Evolutionary conservation across 768 basidiomycete species (phyloP).

Genomic region (Inosperma sp.): DNA sequence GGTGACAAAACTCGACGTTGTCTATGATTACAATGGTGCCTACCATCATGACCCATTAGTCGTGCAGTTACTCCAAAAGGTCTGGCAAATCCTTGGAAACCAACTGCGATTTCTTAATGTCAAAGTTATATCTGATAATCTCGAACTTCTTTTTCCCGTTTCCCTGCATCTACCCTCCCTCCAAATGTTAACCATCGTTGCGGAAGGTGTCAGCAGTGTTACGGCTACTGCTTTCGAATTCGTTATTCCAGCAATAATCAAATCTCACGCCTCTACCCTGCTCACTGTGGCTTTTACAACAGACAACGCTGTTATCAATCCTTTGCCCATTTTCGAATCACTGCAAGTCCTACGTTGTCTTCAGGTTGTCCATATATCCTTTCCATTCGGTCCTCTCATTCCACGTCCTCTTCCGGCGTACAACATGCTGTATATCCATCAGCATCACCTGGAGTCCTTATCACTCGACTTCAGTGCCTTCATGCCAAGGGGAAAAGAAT

Average conservation of each 20-base stretch:
- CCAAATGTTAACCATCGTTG: background rate
- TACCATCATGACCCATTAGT: background rate
- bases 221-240: background rate
- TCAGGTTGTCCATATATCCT: background rate
- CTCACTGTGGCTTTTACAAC: background rate
- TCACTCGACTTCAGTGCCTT: background rate
- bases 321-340: background rate
- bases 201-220: background rate
- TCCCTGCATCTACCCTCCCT: background rate
- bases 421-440: background rate
- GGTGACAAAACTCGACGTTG: background rate
- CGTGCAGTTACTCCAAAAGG: background rate
- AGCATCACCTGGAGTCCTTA: background rate
- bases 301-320: background rate
- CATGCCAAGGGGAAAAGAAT: background rate
- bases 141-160: background rate
- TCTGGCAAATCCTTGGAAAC: background rate
- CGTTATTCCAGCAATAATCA: background rate
- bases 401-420: background rate
- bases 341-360: background rate
- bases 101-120: background rate
- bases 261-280: background rate
- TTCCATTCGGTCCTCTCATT: background rate
- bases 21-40: background rate
- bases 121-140: background rate